Conservation (phyloP, 768 basidiomycete genomes). For the Sporobolomyces roseus region DNA sequence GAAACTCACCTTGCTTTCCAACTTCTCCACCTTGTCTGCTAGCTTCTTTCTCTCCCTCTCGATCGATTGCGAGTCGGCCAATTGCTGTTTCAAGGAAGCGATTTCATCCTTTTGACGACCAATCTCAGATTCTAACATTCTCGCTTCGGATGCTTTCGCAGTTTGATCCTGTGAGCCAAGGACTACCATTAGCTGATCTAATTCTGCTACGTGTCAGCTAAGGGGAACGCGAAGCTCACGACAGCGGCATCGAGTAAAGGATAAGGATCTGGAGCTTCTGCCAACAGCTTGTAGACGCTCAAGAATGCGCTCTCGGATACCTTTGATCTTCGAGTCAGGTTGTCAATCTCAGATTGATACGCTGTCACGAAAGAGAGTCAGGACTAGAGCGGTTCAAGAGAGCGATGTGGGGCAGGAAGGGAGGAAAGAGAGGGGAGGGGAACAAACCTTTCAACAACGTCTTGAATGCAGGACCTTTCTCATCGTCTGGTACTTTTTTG, state of each 20-base stretch:
- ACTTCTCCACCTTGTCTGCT: slow-evolving; percentile 42
- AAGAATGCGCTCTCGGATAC: slow-evolving; percentile 90
- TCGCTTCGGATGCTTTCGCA: slow-evolving; percentile 77
- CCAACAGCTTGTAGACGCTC: slow-evolving; percentile 91
- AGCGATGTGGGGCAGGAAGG: not conserved
- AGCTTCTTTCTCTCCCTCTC: slow-evolving; percentile 45
- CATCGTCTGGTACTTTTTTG: slow-evolving; percentile 86
- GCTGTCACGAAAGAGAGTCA: slow-evolving; percentile 53
- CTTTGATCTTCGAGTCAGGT: slow-evolving; percentile 86
- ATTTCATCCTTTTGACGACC: slow-evolving; percentile 75
- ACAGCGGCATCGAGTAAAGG: slow-evolving; percentile 92
- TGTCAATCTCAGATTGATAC: slow-evolving; percentile 95
- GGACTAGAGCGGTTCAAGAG: not conserved
- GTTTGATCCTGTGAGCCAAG: slow-evolving; percentile 70
- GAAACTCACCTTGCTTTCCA: slow-evolving; percentile 40
- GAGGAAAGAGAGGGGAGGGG: too few species aligned
- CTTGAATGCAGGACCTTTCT: slow-evolving; percentile 84
- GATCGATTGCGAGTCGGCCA: slow-evolving; percentile 44
- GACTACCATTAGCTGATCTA: too few species aligned
- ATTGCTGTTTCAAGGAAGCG: slow-evolving; percentile 67
- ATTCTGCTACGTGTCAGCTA: too few species aligned
- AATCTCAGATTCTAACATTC: slow-evolving; percentile 69
- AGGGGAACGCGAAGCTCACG: slow-evolving; percentile 52
- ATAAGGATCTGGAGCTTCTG: slow-evolving; percentile 96
- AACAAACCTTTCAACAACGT: slow-evolving; percentile 75